A percentile compares a stretch with the other conserved stretches of the same genome.
Conservation (phyloP, 352 stramenopile genomes). For the Labyrinthula sp. region DNA sequence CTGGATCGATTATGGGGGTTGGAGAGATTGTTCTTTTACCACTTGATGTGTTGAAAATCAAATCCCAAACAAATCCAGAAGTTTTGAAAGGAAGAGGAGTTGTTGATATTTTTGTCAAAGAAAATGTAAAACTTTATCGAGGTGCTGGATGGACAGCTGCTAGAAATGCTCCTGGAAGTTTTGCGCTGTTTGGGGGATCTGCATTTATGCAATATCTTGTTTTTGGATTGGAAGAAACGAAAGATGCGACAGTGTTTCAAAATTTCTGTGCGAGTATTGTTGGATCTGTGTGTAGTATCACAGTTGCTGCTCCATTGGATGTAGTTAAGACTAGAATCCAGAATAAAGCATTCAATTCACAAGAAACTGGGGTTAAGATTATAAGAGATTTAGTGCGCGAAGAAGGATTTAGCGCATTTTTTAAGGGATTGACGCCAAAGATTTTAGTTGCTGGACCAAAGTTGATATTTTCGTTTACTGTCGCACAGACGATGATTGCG, state of each 20-base stretch:
- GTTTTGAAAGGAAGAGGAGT: conserved; percentile 65
- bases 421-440: conserved; percentile 82
- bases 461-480: conserved; percentile 81
- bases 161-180: conserved; percentile 74
- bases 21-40: conserved; percentile 76
- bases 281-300: conserved; percentile 40
- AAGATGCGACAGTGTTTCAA: conserved; percentile 65
- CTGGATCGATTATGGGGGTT: conserved; percentile 70
- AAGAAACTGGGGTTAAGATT: conserved; percentile 61
- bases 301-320: conserved; percentile 68
- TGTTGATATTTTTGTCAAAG: conserved; percentile 65
- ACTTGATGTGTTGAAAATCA: conserved; percentile 86
- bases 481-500: conserved; percentile 75
- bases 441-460: conserved; percentile 77
- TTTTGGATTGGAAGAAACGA: conserved; percentile 64
- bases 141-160: conserved; percentile 65
- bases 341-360: conserved; percentile 70
- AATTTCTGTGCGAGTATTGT: conserved; percentile 50
- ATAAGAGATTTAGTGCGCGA: conserved; percentile 71
- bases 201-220: conserved; percentile 61
- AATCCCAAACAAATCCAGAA: conserved; percentile 74
- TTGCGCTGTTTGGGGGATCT: conserved; percentile 76
- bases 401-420: conserved; percentile 64
- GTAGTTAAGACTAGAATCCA: conserved; percentile 86
- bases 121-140: conserved; percentile 68